Evolutionary conservation across 169 alveolate species (phyloP).

Genomic region (Plasmodium adleri): DNA sequence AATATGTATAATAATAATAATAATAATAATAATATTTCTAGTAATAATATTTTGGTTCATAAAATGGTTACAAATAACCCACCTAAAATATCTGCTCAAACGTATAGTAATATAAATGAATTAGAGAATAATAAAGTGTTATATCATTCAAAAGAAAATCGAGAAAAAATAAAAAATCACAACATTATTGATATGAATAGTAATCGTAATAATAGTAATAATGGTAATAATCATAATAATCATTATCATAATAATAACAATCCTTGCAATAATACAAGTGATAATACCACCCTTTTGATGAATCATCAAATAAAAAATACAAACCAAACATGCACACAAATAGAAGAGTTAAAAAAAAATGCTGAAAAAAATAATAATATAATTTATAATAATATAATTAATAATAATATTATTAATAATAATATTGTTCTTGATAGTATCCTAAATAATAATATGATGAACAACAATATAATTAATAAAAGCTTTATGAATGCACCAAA

Average conservation of each 20-base stretch:
- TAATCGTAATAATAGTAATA: neutral
- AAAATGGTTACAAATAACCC: too few species aligned
- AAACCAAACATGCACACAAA: too few species aligned
- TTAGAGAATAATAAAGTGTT: too few species aligned
- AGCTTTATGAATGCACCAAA: slow-evolving; percentile 1
- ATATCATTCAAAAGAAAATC: too few species aligned
- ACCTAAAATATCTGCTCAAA: too few species aligned
- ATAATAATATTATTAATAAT: slow-evolving; percentile 34
- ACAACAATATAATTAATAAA: slow-evolving; percentile 15
- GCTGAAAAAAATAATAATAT: slow-evolving; percentile 7
- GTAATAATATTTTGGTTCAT: too few species aligned
- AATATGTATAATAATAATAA: too few species aligned
- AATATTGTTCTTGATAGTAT: slow-evolving; percentile 17
- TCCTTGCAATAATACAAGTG: neutral
- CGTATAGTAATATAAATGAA: too few species aligned
- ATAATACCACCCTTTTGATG: neutral
- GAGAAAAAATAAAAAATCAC: neutral
- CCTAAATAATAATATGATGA: slow-evolving; percentile 14
- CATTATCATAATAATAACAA: neutral
- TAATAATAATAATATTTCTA: too few species aligned
- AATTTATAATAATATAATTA: slow-evolving; percentile 17
- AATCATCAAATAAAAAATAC: too few species aligned
- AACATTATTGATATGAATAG: neutral
- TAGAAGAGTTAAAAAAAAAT: too few species aligned
- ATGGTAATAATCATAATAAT: neutral